These are phyloP conservation scores for Arthrobotrys musiformis DNA, from an alignment of 2,329 filamentous ascomycete species.

Conservation along the genomic window DNA sequence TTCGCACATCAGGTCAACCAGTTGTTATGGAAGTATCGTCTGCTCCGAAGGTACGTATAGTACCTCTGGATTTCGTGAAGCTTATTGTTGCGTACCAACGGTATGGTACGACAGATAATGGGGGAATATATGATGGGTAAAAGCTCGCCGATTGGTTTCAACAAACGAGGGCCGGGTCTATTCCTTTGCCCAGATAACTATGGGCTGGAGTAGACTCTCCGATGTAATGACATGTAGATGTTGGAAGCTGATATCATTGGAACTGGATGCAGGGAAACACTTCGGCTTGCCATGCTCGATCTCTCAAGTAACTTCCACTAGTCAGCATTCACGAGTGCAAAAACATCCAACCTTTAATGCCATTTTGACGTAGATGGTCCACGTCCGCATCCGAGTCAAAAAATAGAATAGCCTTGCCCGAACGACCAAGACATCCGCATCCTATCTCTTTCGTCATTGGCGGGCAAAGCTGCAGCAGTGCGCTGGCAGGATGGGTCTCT, in stretches of 20 bases:
- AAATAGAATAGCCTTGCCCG: constrained; percentile 55
- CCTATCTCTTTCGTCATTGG: constrained; percentile 53
- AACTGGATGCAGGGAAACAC: constrained; percentile 1
- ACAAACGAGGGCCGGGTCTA: constrained; percentile 37
- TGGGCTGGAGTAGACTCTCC: background rate
- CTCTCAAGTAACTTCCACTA: constrained; percentile 10
- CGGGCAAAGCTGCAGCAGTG: constrained; percentile 53
- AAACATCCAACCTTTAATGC: constrained; percentile 13
- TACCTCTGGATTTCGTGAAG: constrained; percentile 20
- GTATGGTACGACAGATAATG: constrained; percentile 34
- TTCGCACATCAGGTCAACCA: background rate
- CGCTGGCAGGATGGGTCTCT: constrained; percentile 51
- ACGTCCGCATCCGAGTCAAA: constrained; percentile 53
- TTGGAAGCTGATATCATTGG: constrained; percentile 35
- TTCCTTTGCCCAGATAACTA: constrained; percentile 32
- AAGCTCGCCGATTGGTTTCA: constrained; percentile 56
- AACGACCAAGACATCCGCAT: constrained; percentile 41
- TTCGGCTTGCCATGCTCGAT: constrained; percentile 34
- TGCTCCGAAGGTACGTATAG: background rate
- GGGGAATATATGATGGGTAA: constrained; percentile 47
- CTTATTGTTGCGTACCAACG: constrained; percentile 25
- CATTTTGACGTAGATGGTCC: constrained; percentile 48
- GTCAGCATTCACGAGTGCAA: background rate
- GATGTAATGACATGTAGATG: no score
- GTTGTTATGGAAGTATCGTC: background rate